Conservation (phyloP, 2,329 filamentous ascomycete genomes). For the Aspergillus unguis region DNA sequence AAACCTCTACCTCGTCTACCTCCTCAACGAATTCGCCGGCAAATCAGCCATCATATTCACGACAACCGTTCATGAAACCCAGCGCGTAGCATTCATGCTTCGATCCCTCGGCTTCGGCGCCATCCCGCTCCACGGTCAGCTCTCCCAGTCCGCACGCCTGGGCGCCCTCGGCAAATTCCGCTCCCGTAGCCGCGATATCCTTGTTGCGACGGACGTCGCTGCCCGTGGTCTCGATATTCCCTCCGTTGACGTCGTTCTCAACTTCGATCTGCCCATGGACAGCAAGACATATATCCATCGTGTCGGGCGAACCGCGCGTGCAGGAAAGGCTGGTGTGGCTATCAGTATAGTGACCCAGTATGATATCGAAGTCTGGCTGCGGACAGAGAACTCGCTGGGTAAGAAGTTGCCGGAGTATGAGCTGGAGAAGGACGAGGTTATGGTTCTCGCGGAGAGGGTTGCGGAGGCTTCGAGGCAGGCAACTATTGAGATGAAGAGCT, state of each 20-base stretch:
- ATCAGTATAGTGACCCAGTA: constrained; percentile 84
- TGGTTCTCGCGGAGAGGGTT: constrained; percentile 73
- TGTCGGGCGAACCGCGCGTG: constrained; percentile 82
- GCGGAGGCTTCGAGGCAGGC: constrained; percentile 80
- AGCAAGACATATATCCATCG: constrained; percentile 89
- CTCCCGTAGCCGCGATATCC: constrained; percentile 72
- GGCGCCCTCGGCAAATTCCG: constrained; percentile 90
- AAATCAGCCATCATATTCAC: constrained; percentile 87
- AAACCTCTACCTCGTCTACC: constrained; percentile 81
- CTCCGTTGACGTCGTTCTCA: constrained; percentile 81
- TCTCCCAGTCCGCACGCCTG: constrained; percentile 81
- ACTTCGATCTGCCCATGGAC: constrained; percentile 79
- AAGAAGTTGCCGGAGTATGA: constrained; percentile 70
- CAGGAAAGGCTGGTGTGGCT: constrained; percentile 78
- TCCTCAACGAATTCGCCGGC: constrained; percentile 83
- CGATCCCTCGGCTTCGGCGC: constrained; percentile 82
- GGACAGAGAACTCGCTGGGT: constrained; percentile 78
- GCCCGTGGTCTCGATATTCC: constrained; percentile 90
- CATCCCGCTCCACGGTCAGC: constrained; percentile 87
- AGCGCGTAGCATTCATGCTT: constrained; percentile 78
- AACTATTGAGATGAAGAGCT: constrained; percentile 74
- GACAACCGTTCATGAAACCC: constrained; percentile 85
- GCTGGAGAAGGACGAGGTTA: constrained; percentile 75
- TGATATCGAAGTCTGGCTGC: constrained; percentile 73
- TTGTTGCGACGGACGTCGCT: constrained; percentile 89